Conservation (phyloP, 495 filamentous ascomycete species). For the Annulohypoxylon moriforme region DNA sequence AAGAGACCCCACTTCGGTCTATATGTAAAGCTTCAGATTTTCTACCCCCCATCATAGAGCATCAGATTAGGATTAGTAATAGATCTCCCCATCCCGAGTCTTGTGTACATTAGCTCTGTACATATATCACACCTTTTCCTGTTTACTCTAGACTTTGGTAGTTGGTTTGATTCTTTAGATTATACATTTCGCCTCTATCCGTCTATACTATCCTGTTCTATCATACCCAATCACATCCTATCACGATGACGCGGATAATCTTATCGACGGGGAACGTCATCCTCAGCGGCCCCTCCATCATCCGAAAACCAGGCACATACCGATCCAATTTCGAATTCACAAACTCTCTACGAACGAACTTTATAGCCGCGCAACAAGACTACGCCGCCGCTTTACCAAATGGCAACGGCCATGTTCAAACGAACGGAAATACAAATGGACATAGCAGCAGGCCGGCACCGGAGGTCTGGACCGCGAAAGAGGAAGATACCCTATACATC, state of each 20-base stretch:
- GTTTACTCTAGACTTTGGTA: constrained; percentile 10
- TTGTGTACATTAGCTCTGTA: constrained; percentile 10
- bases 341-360: constrained; percentile 84
- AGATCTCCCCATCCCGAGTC: constrained; percentile 17
- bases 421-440: constrained; percentile 35
- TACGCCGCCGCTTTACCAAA: constrained; percentile 52
- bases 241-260: constrained; percentile 77
- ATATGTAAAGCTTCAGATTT: constrained; percentile 36
- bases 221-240: neutral
- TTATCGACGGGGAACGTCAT: constrained; percentile 94
- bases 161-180: constrained; percentile 21
- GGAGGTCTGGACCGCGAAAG: constrained; percentile 72
- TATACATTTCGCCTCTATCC: neutral
- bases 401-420: constrained; percentile 26
- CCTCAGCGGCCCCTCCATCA: constrained; percentile 79
- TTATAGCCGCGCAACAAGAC: constrained; percentile 75
- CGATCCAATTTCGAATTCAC: constrained; percentile 91
- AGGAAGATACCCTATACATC: constrained; percentile 73
- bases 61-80: constrained; percentile 43
- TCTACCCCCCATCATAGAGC: constrained; percentile 13
- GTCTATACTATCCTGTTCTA: no score
- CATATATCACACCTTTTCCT: constrained; percentile 18
- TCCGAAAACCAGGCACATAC: constrained; percentile 75
- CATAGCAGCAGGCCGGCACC: constrained; percentile 45
- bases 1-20: constrained; percentile 32